Conservation (phyloP, 176 grass and related monocot genomes). For the Musa troglodytarum region DNA sequence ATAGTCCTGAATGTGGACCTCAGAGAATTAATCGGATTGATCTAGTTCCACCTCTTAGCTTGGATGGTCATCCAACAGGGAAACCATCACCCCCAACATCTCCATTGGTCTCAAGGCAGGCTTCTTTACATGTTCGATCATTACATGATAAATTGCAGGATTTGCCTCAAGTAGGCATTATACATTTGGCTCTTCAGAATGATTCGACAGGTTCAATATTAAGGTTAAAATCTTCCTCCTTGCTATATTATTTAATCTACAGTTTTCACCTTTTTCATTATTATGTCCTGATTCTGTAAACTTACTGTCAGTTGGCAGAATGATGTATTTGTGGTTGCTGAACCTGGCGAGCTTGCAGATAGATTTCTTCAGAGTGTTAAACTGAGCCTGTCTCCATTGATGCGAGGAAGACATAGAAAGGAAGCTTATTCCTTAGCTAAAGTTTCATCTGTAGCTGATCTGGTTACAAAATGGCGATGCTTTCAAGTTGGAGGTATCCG, state of each 20-base stretch:
- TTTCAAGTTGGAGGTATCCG: slow-evolving; percentile 85
- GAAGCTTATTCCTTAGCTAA: slow-evolving; percentile 72
- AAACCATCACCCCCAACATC: slow-evolving; percentile 66
- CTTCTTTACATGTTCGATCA: slow-evolving; percentile 54
- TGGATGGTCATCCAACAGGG: slow-evolving; percentile 60
- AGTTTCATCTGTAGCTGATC: slow-evolving; percentile 62
- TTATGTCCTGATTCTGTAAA: neutral
- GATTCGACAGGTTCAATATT: slow-evolving; percentile 87
- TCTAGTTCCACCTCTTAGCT: slow-evolving; percentile 77
- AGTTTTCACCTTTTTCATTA: neutral
- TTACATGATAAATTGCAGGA: slow-evolving; percentile 87
- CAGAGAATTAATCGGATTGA: slow-evolving; percentile 62
- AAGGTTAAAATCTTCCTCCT: slow-evolving; percentile 42
- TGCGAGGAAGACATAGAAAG: slow-evolving; percentile 56
- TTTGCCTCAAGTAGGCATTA: slow-evolving; percentile 90
- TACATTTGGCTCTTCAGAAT: slow-evolving; percentile 94
- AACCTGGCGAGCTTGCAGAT: slow-evolving; percentile 87
- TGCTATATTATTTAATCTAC: slow-evolving; percentile 1
- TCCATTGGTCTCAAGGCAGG: slow-evolving; percentile 55
- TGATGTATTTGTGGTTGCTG: slow-evolving; percentile 98
- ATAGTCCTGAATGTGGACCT: slow-evolving; percentile 79
- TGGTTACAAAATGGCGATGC: slow-evolving; percentile 75
- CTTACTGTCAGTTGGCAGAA: slow-evolving; percentile 83
- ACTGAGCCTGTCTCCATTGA: slow-evolving; percentile 55
- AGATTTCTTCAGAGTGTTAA: slow-evolving; percentile 89